A percentile compares a stretch with the other conserved stretches of the same genome.
Conservation (phyloP, 441 rosid species). For the Raphanus hybrid region DNA sequence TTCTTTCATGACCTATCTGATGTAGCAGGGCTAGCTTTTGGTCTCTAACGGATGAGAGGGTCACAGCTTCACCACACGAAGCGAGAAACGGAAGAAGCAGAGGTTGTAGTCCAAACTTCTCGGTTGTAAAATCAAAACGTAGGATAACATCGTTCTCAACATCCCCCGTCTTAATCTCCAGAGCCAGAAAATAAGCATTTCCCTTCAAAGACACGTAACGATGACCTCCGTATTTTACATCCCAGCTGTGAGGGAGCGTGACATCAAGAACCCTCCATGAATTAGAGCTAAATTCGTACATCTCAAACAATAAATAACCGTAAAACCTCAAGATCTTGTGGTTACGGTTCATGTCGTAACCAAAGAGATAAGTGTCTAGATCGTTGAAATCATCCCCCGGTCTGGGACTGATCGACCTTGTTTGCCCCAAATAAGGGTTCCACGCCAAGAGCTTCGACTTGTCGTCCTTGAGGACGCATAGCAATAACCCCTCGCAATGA, state of each 20-base stretch:
- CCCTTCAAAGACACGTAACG: neutral
- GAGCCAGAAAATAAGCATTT: neutral
- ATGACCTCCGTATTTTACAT: neutral
- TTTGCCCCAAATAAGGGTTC: neutral
- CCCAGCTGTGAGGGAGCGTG: neutral
- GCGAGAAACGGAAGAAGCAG: neutral
- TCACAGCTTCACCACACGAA: neutral
- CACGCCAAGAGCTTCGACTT: neutral
- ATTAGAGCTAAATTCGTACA: neutral
- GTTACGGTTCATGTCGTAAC: neutral
- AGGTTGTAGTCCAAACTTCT: neutral
- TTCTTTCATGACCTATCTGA: neutral
- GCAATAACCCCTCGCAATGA: neutral
- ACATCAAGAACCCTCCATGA: neutral
- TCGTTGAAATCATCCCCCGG: neutral
- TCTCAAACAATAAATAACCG: neutral
- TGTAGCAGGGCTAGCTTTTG: neutral
- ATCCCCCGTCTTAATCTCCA: neutral
- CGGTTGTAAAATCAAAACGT: neutral
- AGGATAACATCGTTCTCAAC: neutral
- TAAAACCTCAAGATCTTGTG: neutral
- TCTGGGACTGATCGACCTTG: neutral
- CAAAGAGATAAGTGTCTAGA: neutral
- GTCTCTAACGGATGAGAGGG: neutral
- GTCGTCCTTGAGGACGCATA: neutral